Base-by-base conservation (phyloP, 139 green algal species). In the Diplosphaera chodatii region DNA sequence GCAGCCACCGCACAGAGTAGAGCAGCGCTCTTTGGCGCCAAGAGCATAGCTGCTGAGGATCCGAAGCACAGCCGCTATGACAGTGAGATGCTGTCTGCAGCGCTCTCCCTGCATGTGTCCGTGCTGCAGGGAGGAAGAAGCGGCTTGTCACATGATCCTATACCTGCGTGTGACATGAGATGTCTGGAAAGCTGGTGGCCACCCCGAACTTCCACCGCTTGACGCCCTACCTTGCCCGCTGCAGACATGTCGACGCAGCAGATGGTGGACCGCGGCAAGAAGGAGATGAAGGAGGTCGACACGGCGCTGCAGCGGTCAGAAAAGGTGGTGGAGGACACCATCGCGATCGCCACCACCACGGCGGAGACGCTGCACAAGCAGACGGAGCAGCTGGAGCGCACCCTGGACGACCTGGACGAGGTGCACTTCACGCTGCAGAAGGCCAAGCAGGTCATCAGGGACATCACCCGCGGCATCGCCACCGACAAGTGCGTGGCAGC, bases 341-440 rank as follows among this genome's bases (percentile, higher is more conserved):
- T 93, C 28, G 67, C 80, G 30, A 85, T 96, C n/a, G 91, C 91
- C 40, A 82, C 79, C 22, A 82, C 93, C 81, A 91, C 91, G 8
- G 91, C 91, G 4, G 81, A 84, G 37, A 92, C 86, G 55, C 79
- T 97, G 55, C 68, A 90, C 55, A 78, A 80, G 10, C 91, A 96
- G 74, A 90, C 85, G 15, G 73, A 89, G 77, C 87, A 96, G 77
- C 81, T 95, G 71, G 83, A 86, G 28, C 83, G 83, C 32, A 88
- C 93, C 55, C 77, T 92, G 28, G 85, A 96, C 55, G 85, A 94
- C 73, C 70, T 97, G 59, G 88, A 96, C 66, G 87, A 96, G 59
- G 96, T 97, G 41, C 87, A 96, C 71, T 95, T 96, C 75, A 87
- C 78, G 20, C 87, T 96, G 82, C 94, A 97, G 69, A 94, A 93